A percentile compares a stretch with the other conserved stretches of the same genome.
Conservation (phyloP, 1,284 basidiomycete species). For the Moniliophthora roreri region DNA sequence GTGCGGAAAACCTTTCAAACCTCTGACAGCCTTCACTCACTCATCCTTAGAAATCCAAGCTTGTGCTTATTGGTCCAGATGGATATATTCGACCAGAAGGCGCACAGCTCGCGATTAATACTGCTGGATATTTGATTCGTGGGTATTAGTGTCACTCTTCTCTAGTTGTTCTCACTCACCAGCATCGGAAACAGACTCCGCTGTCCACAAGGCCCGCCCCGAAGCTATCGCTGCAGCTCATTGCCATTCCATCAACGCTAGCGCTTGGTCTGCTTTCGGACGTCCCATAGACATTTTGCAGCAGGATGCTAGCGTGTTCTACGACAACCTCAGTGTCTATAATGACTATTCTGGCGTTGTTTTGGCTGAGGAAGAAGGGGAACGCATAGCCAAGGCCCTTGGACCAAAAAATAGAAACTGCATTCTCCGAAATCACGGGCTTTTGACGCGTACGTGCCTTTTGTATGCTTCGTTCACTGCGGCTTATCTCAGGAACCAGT, state of each 20-base stretch:
- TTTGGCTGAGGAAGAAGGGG: constrained; percentile 54
- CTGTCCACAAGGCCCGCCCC: constrained; percentile 59
- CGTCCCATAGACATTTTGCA: constrained; percentile 53
- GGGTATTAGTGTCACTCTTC: constrained; percentile 40
- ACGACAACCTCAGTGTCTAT: constrained; percentile 40
- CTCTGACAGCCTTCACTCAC: no score
- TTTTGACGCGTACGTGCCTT: constrained; percentile 30
- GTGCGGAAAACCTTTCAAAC: constrained; percentile 10
- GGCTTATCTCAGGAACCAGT: constrained; percentile 10
- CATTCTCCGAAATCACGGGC: constrained; percentile 57
- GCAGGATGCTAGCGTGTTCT: constrained; percentile 47
- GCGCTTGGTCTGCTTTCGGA: constrained; percentile 60
- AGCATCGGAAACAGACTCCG: constrained; percentile 38
- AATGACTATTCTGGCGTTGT: constrained; percentile 57
- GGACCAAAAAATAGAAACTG: constrained; percentile 38
- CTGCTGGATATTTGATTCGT: constrained; percentile 28
- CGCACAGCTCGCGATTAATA: constrained; percentile 29
- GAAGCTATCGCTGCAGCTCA: constrained; percentile 67
- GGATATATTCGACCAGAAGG: constrained; percentile 26
- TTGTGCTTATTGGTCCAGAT: constrained; percentile 28
- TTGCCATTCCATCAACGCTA: constrained; percentile 62
- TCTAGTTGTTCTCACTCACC: constrained; percentile 21
- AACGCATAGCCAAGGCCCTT: constrained; percentile 50
- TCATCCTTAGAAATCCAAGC: constrained; percentile 24
- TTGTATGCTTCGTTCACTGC: background rate